Evolutionary conservation across 225 moss, liverwort and hornwort genomes (phyloP).

Genomic region (Pseudisothecium myosuroides): DNA sequence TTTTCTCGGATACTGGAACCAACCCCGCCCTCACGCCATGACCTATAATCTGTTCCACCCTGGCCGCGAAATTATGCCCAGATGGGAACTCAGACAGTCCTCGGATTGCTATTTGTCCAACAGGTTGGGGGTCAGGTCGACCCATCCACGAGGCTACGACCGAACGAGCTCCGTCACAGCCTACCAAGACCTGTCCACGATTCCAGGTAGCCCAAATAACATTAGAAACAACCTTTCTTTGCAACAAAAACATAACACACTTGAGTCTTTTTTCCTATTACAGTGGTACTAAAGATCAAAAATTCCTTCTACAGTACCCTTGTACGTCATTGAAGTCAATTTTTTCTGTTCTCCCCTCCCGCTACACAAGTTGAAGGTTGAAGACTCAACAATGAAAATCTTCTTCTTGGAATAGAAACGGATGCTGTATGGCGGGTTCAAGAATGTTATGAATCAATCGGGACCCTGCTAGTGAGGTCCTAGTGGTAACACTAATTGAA

Average conservation of each 20-base stretch:
- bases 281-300: not conserved
- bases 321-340: not conserved
- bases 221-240: not conserved
- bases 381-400: not conserved
- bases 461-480: not conserved
- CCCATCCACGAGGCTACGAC: constrained; percentile 41
- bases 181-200: constrained; percentile 38
- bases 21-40: constrained; percentile 31
- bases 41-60: constrained; percentile 30
- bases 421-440: not conserved
- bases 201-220: not conserved
- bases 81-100: constrained; percentile 28
- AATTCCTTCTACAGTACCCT: not conserved
- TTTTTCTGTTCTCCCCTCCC: not conserved
- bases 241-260: not conserved
- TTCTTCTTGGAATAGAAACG: not conserved
- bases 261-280: not conserved
- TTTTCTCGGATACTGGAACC: constrained; percentile 16
- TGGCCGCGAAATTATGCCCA: constrained; percentile 9
- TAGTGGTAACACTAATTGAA: not conserved
- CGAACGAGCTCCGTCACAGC: constrained; percentile 46
- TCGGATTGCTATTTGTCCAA: constrained; percentile 38
- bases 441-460: not conserved
- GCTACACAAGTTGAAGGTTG: not conserved
- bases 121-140: constrained; percentile 20